Evolutionary conservation across 495 filamentous ascomycete genomes (phyloP).

Genomic region (Evansstolkia leycettana): DNA sequence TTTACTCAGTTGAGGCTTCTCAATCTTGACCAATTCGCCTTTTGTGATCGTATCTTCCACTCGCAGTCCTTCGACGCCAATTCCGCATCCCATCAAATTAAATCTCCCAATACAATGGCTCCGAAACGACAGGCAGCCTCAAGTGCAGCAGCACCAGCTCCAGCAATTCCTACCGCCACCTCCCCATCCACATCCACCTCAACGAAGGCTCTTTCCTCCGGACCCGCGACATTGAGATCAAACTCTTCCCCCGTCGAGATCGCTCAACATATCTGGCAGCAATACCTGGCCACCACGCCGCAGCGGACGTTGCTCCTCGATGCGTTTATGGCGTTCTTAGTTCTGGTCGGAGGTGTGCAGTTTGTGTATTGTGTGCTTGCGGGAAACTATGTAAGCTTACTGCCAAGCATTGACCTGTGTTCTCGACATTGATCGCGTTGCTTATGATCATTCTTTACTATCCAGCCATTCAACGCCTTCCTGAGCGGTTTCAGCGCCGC

Average conservation of each 20-base stretch:
- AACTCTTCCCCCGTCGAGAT: conserved; percentile 42
- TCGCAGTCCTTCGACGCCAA: no score
- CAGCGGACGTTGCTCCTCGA: conserved; percentile 90
- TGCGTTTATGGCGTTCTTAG: conserved; percentile 81
- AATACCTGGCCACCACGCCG: conserved; percentile 68
- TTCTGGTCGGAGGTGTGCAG: conserved; percentile 74
- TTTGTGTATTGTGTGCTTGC: conserved; percentile 87
- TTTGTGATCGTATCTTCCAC: no score
- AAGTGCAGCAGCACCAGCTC: conserved; percentile 20
- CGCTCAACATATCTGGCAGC: conserved; percentile 46
- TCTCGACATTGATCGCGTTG: no score
- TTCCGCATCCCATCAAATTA: neutral
- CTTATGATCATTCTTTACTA: no score
- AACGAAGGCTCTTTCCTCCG: conserved; percentile 31
- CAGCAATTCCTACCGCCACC: conserved; percentile 10
- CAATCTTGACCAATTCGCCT: no score
- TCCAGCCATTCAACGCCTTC: conserved; percentile 96
- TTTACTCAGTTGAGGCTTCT: no score
- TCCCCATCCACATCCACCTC: conserved; percentile 12
- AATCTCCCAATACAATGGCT: conserved; percentile 24
- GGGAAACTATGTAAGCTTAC: conserved; percentile 92
- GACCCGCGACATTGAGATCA: conserved; percentile 24
- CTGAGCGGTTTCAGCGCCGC: conserved; percentile 88
- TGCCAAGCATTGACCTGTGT: no score
- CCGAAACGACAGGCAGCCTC: conserved; percentile 36